Evolutionary conservation across 1,284 basidiomycete species (phyloP), one percentile per base, ranked within the genome.

Genomic region (Moesziomyces parantarcticus): DNA sequence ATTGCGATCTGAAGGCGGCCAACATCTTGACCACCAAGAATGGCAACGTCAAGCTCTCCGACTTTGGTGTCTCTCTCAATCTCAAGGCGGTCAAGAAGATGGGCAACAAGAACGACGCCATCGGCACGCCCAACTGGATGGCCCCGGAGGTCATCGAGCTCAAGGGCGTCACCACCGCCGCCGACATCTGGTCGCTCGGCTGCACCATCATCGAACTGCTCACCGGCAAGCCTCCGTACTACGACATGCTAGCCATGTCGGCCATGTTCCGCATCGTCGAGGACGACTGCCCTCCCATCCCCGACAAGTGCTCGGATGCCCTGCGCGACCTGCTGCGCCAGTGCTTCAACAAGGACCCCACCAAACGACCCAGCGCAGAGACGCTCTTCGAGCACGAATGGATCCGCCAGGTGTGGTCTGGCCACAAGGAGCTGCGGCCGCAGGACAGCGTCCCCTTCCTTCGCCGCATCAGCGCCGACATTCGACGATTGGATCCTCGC

Each of bases 71-170:
- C 0, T 87, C 76, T 20, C 76, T 77, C 45, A 76, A 72, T 25
- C 50, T 79, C 18, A 67, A 67, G 46, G 64, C 73, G 21, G 82
- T 82, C n/a, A 87, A 91, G 49, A 92, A 93, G 84, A 89, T 89
- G 80, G 91, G 93, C 83, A 86, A 87, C 47, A 78, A 85, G 78
- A 63, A 82, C 52, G 85, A 86, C 50, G 84, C 95, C 13, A 92
- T 93, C 6, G 95, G 94, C 13, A 97, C 94, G 6, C 94, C 94
- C 4, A 96, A 97, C 79, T 97, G 94, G 94, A 97, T 97, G 94
- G 94, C 94, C 3, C 94, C 95, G 1, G 94, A 97, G 84, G 92
- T 73, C 50, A 97, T 97, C 72, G 91, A 94, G 84, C 88, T 89
- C 32, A 84, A 86, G 50, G 88, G 88, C 2, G 87, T 88, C 1